These are phyloP conservation scores for Neckera pumila DNA, from an alignment of 225 moss, liverwort and hornwort genomes.

Conservation along the genomic window DNA sequence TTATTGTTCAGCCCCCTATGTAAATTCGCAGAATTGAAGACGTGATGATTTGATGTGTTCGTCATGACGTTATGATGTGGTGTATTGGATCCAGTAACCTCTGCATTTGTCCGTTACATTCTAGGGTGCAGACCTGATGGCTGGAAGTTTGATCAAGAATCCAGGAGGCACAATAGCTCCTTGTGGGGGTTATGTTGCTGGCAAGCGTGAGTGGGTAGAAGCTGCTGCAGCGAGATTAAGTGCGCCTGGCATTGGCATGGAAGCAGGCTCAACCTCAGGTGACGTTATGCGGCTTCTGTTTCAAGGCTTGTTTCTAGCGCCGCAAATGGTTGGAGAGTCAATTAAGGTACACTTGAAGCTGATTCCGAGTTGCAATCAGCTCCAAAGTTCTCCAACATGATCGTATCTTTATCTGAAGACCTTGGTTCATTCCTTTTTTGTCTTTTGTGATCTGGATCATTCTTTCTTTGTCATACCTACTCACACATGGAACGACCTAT, in stretches of 20 bases:
- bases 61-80: background rate
- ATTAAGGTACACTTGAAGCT: constrained; percentile 46
- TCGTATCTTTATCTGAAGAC: background rate
- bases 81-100: background rate
- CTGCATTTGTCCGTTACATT: background rate
- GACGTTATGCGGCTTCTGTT: constrained; percentile 79
- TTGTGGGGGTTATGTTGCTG: constrained; percentile 86
- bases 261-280: constrained; percentile 79
- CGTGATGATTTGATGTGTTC: background rate
- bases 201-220: constrained; percentile 74
- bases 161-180: constrained; percentile 95
- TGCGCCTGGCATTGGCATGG: constrained; percentile 86
- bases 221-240: constrained; percentile 81
- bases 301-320: constrained; percentile 91
- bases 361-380: background rate
- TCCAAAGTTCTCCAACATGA: background rate
- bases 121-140: constrained; percentile 91
- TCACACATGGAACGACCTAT: background rate
- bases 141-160: constrained; percentile 93
- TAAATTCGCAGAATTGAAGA: background rate
- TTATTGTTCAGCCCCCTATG: background rate
- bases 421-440: background rate
- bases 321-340: constrained; percentile 95
- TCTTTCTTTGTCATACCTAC: background rate
- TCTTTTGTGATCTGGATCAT: background rate